phyloP scores from a whole-genome alignment of 768 basidiomycete genomes.

The Leccinum uliginosum region DNA sequence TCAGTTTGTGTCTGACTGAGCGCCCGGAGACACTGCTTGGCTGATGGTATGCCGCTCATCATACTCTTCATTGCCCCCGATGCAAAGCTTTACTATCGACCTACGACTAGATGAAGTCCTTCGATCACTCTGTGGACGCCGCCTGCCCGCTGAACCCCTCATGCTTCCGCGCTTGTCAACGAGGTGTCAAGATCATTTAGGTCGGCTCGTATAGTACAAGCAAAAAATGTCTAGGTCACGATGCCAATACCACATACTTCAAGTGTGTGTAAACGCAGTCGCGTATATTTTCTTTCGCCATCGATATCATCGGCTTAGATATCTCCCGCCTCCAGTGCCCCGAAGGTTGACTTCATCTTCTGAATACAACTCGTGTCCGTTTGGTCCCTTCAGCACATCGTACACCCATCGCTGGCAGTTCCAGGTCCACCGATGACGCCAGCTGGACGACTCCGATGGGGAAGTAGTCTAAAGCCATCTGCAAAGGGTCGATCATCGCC shows the following conservation, averaged over 20 bases:
- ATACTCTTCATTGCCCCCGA: neutral
- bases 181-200: neutral
- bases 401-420: no score
- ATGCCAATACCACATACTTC: neutral
- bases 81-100: no score
- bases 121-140: neutral
- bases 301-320: constrained; percentile 8
- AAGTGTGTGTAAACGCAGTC: neutral
- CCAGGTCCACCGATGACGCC: no score
- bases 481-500: no score
- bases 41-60: neutral
- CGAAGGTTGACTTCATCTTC: neutral
- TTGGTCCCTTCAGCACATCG: constrained; percentile 16
- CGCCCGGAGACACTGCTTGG: neutral
- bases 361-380: constrained; percentile 8
- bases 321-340: constrained; percentile 15
- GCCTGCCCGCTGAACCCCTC: neutral
- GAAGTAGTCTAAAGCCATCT: no score
- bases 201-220: neutral
- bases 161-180: neutral
- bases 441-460: no score
- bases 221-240: neutral
- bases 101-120: neutral
- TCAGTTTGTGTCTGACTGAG: no score
- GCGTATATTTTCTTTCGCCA: neutral